Percentiles rank a stretch among this genome's conserved stretches.
These are phyloP conservation scores for Cardamine occulta DNA, from an alignment of 345 rosid species.

Conservation along the genomic window DNA sequence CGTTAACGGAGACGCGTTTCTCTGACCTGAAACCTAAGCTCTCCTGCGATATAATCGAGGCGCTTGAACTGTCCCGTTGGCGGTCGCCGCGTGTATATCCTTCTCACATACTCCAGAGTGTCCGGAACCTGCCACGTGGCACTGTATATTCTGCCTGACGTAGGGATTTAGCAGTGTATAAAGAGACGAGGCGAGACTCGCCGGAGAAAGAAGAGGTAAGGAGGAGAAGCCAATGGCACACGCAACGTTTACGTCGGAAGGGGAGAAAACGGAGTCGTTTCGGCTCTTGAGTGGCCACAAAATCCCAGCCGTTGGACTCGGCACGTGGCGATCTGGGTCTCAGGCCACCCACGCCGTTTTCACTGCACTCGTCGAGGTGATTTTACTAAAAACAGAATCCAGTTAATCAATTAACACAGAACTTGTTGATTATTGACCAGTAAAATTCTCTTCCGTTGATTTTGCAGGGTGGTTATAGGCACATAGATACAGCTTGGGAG, in stretches of 20 bases:
- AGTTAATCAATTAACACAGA: too few relatives aligned
- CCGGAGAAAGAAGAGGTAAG: neutral
- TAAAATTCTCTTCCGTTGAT: too few relatives aligned
- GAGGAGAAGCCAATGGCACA: slow-evolving; percentile 46
- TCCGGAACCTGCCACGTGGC: slow-evolving; percentile 25
- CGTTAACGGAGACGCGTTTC: too few relatives aligned
- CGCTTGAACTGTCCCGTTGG: neutral
- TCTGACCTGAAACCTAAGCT: too few relatives aligned
- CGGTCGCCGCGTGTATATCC: slow-evolving; percentile 30
- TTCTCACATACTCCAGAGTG: neutral
- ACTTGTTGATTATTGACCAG: too few relatives aligned
- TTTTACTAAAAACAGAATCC: too few relatives aligned
- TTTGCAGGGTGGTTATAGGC: slow-evolving; percentile 58
- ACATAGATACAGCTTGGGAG: slow-evolving; percentile 56
- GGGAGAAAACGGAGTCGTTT: slow-evolving; percentile 48
- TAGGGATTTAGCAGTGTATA: neutral
- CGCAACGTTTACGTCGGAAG: slow-evolving; percentile 40
- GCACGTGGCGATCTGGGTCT: slow-evolving; percentile 58
- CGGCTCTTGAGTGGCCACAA: slow-evolving; percentile 52
- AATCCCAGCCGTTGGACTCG: slow-evolving; percentile 63
- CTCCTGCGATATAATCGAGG: too few relatives aligned
- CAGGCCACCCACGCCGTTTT: slow-evolving; percentile 45
- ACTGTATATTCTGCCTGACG: neutral
- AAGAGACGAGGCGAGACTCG: too few relatives aligned
- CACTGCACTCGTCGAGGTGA: slow-evolving; percentile 58